phyloP scores from a whole-genome alignment of 495 filamentous ascomycete genomes.

The Parathielavia appendiculata region DNA sequence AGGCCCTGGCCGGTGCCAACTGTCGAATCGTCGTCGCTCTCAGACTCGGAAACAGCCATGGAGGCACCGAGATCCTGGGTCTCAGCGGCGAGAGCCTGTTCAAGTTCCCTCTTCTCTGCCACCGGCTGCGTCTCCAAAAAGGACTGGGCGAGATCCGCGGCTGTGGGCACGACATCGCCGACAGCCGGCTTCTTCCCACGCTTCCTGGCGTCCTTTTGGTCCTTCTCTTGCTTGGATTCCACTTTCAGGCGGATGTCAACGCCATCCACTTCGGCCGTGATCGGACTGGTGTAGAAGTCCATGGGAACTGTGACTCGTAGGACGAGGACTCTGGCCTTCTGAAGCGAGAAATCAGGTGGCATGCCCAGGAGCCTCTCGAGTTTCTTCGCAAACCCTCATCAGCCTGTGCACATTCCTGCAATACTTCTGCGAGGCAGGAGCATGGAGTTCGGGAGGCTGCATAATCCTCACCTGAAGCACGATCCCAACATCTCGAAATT shows the following conservation, averaged over 20 bases:
- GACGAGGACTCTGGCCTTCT: slow-evolving; percentile 61
- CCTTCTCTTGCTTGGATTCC: slow-evolving; percentile 32
- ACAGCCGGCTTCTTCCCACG: slow-evolving; percentile 19
- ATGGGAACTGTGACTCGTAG: slow-evolving; percentile 75
- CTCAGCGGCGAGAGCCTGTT: slow-evolving; percentile 66
- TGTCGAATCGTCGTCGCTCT: slow-evolving; percentile 59
- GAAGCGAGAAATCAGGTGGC: slow-evolving; percentile 60
- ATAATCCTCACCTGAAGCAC: slow-evolving; percentile 56
- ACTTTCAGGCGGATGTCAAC: slow-evolving; percentile 61
- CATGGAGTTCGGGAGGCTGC: background rate
- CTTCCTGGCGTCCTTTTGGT: slow-evolving; percentile 29
- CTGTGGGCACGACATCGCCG: slow-evolving; percentile 59
- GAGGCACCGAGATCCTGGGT: slow-evolving; percentile 59
- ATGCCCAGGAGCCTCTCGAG: slow-evolving; percentile 66
- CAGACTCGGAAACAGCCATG: slow-evolving; percentile 51
- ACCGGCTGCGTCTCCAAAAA: slow-evolving; percentile 77
- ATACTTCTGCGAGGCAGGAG: background rate
- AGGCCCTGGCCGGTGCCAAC: slow-evolving; percentile 68
- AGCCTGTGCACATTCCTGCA: background rate
- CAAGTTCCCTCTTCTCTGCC: slow-evolving; percentile 68
- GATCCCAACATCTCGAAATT: slow-evolving; percentile 75
- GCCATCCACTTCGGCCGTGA: slow-evolving; percentile 71
- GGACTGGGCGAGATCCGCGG: slow-evolving; percentile 78
- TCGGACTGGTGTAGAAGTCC: slow-evolving; percentile 73
- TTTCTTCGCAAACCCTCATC: slow-evolving; percentile 50